Evolutionary conservation across 75 land plant species (phyloP), one percentile per base, ranked within the genome.

Genomic region (Pinus tabuliformis): DNA sequence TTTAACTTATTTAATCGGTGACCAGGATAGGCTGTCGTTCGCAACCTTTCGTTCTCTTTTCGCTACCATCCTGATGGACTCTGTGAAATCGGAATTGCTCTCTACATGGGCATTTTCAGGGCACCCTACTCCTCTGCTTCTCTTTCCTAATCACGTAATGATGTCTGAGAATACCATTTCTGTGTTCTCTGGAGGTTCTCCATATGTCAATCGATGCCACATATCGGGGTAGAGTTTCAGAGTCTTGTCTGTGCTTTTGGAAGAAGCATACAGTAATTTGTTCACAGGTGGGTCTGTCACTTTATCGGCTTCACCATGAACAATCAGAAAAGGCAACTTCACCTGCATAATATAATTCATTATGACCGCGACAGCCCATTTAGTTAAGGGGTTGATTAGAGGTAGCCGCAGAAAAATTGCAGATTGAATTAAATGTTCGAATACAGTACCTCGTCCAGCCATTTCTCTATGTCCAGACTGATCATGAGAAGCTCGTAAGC

Each of bases 131-230:
- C 73, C 52, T 5, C 72, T 58, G 62, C 83, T 78, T 36, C 78
- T 63, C 58, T 88, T 81, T 63, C 90, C 91, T 33, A 96, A 76
- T 97, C 99, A 96, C 4, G 63, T 61, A 58, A 93, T 79, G 30
- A 93, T 91, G 78, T 96, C 97, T 16, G 71, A n/a, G 79, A 88
- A 93, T 57, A 93, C 97, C 14, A 81, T 76, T 15, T 93, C 86
- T 15, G 84, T 85, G 75, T 96, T 86, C 63, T 91, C 89, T 13
- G 78, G 82, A 3, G 89, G 76, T 78, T 96, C 97, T 2, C 94
- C 99, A 72, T 82, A 86, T 0, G 88, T 85, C 28, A 96, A 78
- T 0, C 90, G 89, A 56, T 96, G 99, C 99, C 99, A 96, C 99
- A 96, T 93, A 2, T 88, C 92, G 3, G 89, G 89, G 73, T 96